Conservation (phyloP, 225 moss, liverwort and hornwort genomes). For the Sphagnum contortum region DNA sequence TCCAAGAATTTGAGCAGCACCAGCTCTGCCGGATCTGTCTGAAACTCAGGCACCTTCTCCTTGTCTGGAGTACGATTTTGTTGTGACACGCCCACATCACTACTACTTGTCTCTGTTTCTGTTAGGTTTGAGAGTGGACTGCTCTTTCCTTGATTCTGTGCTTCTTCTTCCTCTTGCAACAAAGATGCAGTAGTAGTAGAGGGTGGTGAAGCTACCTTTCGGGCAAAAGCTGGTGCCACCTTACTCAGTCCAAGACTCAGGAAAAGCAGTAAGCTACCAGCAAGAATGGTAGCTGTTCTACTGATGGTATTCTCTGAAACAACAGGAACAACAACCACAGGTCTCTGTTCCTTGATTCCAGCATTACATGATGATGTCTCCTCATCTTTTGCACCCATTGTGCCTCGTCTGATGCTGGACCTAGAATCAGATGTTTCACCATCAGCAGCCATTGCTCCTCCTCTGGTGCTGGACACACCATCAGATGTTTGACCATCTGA, state of each 20-base stretch:
- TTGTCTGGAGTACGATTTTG: too few relatives aligned
- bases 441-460: too few relatives aligned
- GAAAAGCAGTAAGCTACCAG: slow-evolving; percentile 49
- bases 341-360: too few relatives aligned
- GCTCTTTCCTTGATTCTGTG: slow-evolving; percentile 8
- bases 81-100: slow-evolving; percentile 6
- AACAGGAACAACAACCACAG: too few relatives aligned
- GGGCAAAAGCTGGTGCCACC: slow-evolving; percentile 56
- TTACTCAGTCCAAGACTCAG: slow-evolving; percentile 41
- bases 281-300: slow-evolving; percentile 16
- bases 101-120: slow-evolving; percentile 4
- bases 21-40: slow-evolving; percentile 55
- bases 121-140: background rate
- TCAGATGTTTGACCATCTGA: too few relatives aligned
- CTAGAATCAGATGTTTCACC: too few relatives aligned
- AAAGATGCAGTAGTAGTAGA: slow-evolving; percentile 17
- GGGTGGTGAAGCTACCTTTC: slow-evolving; percentile 18
- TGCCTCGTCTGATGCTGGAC: too few relatives aligned
- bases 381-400: too few relatives aligned
- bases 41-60: slow-evolving; percentile 16
- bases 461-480: too few relatives aligned
- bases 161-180: slow-evolving; percentile 9
- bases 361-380: too few relatives aligned
- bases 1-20: slow-evolving; percentile 56
- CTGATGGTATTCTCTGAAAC: too few relatives aligned